phyloP scores from a whole-genome alignment of 2,329 filamentous ascomycete genomes.

The Didymella keratinophila region DNA sequence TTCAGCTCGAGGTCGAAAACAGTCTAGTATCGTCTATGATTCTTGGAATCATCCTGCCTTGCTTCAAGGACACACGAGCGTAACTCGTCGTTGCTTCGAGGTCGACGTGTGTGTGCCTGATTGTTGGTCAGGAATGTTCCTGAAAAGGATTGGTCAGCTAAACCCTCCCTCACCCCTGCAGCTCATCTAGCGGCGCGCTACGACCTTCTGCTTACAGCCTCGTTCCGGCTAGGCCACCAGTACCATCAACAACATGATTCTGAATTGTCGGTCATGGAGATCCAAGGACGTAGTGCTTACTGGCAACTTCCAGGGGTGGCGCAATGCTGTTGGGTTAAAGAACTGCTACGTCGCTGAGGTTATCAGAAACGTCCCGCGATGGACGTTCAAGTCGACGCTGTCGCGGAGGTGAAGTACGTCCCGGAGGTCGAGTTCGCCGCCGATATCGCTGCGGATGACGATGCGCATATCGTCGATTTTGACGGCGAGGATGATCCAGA shows the following conservation, averaged over 20 bases:
- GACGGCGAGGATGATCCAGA: neutral
- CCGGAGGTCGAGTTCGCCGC: neutral
- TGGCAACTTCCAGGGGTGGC: neutral
- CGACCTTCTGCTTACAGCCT: neutral
- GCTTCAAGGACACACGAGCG: too few relatives aligned
- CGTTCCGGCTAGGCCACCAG: neutral
- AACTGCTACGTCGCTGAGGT: neutral
- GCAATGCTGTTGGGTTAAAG: neutral
- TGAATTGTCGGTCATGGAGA: neutral
- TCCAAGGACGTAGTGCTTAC: neutral
- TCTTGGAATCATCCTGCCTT: too few relatives aligned
- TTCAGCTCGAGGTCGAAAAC: too few relatives aligned
- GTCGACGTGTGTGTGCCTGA: too few relatives aligned
- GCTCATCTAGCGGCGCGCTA: neutral
- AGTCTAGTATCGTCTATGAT: too few relatives aligned
- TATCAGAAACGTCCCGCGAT: neutral
- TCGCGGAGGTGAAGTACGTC: neutral
- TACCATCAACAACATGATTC: neutral
- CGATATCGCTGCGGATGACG: neutral
- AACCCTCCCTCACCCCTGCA: neutral
- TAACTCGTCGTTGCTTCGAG: too few relatives aligned
- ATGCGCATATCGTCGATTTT: neutral
- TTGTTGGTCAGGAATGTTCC: too few relatives aligned
- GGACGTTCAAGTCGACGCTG: neutral
- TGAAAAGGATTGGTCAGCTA: neutral